Percentiles rank a stretch among this genome's conserved stretches.
Evolutionary conservation across 768 basidiomycete species (phyloP).

Genomic region (Naganishia kalamii): DNA sequence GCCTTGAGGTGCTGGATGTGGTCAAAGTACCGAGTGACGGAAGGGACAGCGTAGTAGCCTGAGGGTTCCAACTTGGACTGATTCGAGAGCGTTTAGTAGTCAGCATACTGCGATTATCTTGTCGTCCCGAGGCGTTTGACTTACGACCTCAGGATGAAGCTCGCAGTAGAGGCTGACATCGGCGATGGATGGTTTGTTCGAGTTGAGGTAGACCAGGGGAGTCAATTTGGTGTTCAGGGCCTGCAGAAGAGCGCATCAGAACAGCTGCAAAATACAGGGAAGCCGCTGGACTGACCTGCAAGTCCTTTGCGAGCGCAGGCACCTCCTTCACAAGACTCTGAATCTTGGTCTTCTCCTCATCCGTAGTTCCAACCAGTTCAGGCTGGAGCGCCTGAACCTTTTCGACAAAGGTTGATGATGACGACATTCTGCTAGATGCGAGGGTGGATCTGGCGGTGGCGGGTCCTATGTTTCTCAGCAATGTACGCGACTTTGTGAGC

Average conservation of each 20-base stretch:
- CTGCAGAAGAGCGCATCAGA: conserved; percentile 49
- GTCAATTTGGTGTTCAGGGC: conserved; percentile 64
- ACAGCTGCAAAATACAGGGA: not conserved
- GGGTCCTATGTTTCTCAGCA: not conserved
- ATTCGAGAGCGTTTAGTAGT: not conserved
- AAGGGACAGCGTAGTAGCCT: conserved; percentile 73
- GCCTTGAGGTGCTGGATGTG: conserved; percentile 72
- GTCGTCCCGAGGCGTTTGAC: conserved; percentile 38
- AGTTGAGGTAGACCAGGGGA: conserved; percentile 76
- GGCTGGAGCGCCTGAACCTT: conserved; percentile 39
- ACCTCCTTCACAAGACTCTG: conserved; percentile 29
- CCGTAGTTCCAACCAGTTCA: conserved; percentile 32
- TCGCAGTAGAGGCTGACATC: conserved; percentile 85
- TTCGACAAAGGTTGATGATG: conserved; percentile 30
- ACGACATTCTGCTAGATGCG: conserved; percentile 27
- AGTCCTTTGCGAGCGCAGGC: conserved; percentile 33
- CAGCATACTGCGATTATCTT: not conserved
- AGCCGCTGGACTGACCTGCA: conserved; percentile 30
- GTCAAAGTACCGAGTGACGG: conserved; percentile 88
- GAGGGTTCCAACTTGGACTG: conserved; percentile 65
- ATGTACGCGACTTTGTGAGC: conserved; percentile 1
- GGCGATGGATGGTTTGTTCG: conserved; percentile 76
- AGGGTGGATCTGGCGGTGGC: conserved; percentile 1
- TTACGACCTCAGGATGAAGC: conserved; percentile 73
- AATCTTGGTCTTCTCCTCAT: conserved; percentile 40